Percentiles rank a stretch among this genome's conserved stretches.
Conservation (phyloP, 257 asterid species). For the Solanum stenotomum region DNA sequence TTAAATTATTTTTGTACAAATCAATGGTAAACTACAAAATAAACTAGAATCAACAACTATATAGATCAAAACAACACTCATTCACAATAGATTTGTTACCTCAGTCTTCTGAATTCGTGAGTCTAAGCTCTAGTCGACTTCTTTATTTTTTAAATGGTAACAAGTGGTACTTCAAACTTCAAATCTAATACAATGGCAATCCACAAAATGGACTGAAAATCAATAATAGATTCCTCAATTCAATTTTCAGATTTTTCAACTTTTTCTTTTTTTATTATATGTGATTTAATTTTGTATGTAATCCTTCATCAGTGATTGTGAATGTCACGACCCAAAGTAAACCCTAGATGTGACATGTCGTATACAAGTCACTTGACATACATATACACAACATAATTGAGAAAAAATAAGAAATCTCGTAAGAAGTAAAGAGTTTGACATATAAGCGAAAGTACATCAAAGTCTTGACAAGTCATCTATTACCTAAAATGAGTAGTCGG, state of each 20-base stretch:
- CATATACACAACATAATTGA: neutral
- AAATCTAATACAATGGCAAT: neutral
- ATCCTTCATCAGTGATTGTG: neutral
- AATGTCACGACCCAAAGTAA: neutral
- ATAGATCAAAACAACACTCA: neutral
- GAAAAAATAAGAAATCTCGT: neutral
- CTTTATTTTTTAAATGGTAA: neutral
- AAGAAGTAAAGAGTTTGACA: neutral
- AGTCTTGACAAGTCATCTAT: neutral
- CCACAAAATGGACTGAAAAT: neutral
- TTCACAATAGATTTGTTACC: neutral
- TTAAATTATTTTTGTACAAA: neutral
- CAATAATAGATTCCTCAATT: neutral
- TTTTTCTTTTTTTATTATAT: neutral
- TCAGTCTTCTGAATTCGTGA: neutral
- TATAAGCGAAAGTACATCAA: neutral
- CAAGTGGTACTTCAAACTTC: neutral
- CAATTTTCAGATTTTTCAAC: neutral
- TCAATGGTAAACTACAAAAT: neutral
- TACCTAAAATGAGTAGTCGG: neutral
- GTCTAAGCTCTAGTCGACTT: neutral
- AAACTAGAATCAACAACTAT: neutral
- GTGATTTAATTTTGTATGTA: neutral
- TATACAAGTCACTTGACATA: neutral
- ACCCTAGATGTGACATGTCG: neutral